Base-by-base conservation (phyloP, 192 early-diverging fungal species). In the Rhizoclosmatium sp. region DNA sequence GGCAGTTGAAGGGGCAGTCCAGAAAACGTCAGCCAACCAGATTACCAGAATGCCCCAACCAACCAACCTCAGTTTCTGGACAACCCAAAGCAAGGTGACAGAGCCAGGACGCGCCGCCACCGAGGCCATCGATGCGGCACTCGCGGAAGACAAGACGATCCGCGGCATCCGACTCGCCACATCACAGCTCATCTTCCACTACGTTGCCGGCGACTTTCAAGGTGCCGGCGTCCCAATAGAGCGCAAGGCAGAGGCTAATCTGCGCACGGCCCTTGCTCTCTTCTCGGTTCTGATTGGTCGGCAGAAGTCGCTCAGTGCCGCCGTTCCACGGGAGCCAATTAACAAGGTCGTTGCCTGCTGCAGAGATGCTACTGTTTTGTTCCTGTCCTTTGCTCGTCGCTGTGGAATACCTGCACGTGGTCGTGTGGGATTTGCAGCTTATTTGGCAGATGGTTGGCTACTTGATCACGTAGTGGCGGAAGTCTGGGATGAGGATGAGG, bases 121-220 rank as follows among this genome's bases (percentile, higher is more conserved):
- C 40, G 40, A 7, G 19, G 61, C 61, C 21, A 64, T 64, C 61
- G 54, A 16, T 58, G n/a, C 61, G 61, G 5, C 40, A 21, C 40
- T 40, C 10, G n/a, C 61, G 5, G 61, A 64, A 7, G n/a, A 10
- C 10, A 10, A 58, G n/a, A 40, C n/a, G 21, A 5, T 64, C 10
- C 61, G 61, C 40, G 61, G 21, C 14, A 5, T 64, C 10, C 61
- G 61, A 5, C 4, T 23, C 5, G 61, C 61, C 14, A 23, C 21
- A 7, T 64, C 61, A 9, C 61, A 23, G 61, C 61, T 64, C 21
- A 23, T 64, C 14, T 64, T 64, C 61, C 61, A 64, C 61, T 64
- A 64, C 61, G 10, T n/a, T 1, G 61, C 61, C 14, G 21, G 21
- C 40, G 61, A 64, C 61, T 64, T 64, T 40, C 10, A 9, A 21